Evolutionary conservation across 2,329 filamentous ascomycete genomes (phyloP), one percentile per base, ranked within the genome.

Genomic region (Fusarium burgessii): DNA sequence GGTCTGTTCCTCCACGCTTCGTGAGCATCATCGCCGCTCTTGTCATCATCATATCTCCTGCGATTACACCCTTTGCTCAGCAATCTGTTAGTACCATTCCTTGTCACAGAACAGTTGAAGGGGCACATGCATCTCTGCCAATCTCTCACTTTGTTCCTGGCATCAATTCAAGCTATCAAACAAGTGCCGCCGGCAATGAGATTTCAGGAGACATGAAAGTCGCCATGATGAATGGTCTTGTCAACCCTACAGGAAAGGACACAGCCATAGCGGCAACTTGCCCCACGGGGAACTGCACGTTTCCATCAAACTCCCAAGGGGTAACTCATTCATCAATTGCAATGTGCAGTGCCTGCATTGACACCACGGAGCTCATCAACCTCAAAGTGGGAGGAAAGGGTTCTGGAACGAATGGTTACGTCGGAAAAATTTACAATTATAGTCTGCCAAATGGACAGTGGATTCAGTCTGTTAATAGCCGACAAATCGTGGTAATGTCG

Each of bases 91-190:
- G 27, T 14, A 47, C 33, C 4, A 14, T 63, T 2, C 41, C 58
- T 8, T 63, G 61, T 14, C 3, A n/a, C 6, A 41, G 58, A 8
- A 18, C 32, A 41, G 27, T 35, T 9, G 5, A 25, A 36, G 61
- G 46, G 4, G 35, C 33, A 5, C 43, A 27, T 0, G 46, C 61
- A 12, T 62, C 46, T 17, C 27, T 63, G 1, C 61, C 58, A 6
- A 12, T 63, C 1, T 36, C 61, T 8, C 61, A 63, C 4, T 32
- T 29, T 18, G 33, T 62, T 12, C 60, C 60, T 3, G 13, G 11
- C 1, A 0, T 3, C 15, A 43, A n/a, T 5, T 46, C 32, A 3
- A 32, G 13, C 9, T 18, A 18, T 10, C 0, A 2, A 2, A 9
- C 12, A 9, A 10, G 3, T 18, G 4, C 32, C 0, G 18, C 10